phyloP scores from a whole-genome alignment of 176 grass and related monocot genomes.

The Carex pumila region DNA sequence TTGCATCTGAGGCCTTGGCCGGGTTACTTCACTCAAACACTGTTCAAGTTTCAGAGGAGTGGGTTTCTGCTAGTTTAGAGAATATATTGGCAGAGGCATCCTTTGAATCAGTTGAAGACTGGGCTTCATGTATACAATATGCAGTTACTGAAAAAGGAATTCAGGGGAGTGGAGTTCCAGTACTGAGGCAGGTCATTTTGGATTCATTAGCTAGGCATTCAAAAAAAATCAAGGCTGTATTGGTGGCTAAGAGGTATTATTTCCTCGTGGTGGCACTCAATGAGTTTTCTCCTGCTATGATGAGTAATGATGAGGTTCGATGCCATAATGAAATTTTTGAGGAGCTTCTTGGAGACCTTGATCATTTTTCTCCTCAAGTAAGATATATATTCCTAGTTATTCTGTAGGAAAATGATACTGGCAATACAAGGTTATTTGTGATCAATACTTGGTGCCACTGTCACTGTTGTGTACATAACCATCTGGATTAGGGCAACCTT shows the following conservation, averaged over 20 bases:
- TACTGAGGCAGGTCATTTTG: conserved; percentile 68
- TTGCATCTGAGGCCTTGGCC: conserved; percentile 93
- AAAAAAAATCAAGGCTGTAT: conserved; percentile 41
- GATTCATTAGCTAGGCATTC: conserved; percentile 63
- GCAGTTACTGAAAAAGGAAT: conserved; percentile 88
- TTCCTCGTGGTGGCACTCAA: conserved; percentile 75
- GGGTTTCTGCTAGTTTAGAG: conserved; percentile 55
- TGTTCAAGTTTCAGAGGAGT: conserved; percentile 36
- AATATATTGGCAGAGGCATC: conserved; percentile 71
- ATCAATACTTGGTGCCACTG: not conserved
- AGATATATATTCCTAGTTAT: not conserved
- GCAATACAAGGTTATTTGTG: not conserved
- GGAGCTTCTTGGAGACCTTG: conserved; percentile 76
- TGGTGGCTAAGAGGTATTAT: conserved; percentile 90
- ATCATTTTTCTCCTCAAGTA: conserved; percentile 87
- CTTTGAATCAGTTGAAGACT: conserved; percentile 86
- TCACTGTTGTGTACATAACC: not conserved
- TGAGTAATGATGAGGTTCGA: conserved; percentile 53
- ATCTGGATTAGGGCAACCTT: not conserved
- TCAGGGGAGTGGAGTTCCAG: conserved; percentile 57
- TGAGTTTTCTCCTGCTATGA: conserved; percentile 76
- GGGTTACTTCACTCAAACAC: conserved; percentile 89
- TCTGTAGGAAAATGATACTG: not conserved
- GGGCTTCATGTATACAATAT: conserved; percentile 90
- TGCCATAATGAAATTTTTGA: conserved; percentile 69